Base-by-base conservation (phyloP, 2,329 filamentous ascomycete genomes). In the Eurotiales sp. region DNA sequence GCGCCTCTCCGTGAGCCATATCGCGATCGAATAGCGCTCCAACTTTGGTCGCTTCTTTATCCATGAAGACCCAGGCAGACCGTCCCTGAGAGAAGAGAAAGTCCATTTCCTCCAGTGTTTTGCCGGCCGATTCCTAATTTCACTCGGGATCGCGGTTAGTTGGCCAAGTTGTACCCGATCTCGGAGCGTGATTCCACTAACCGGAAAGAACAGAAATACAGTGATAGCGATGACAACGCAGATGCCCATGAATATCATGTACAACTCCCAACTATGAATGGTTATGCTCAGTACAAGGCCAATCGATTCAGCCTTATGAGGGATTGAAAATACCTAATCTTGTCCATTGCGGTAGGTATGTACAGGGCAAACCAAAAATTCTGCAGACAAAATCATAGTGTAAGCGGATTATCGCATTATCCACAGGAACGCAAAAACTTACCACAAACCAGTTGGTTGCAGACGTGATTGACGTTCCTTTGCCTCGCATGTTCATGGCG, bases 401-500 rank as follows among this genome's bases (percentile, higher is more conserved):
- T n/a, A n/a, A n/a, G n/a, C n/a, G 10, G 15, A 10, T 50, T 58
- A 15, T n/a, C n/a, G n/a, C n/a, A n/a, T n/a, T n/a, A n/a, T n/a
- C n/a, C n/a, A n/a, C n/a, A n/a, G n/a, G n/a, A n/a, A n/a, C n/a
- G n/a, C n/a, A n/a, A n/a, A n/a, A n/a, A n/a, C n/a, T n/a, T 56
- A 61, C 59, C 37, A 61, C 57, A 59, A 62, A 62, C 59, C 60
- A 62, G 39, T 62, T 62, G 2, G 59, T 62, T 14, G 59, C 59
- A 3, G 58, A 59, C 1, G 58, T 57, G 47, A 62, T 51, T 2
- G 58, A 59, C 4, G 59, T 62, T 8, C 52, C 59, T 22, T 55
- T 50, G n/a, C 59, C 57, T 30, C 59, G 56, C 44, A 57, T 59
- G 25, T 54, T 56, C 27, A 55, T 59, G 2, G 43, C 54, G 40